Evolutionary conservation across 345 rosid genomes (phyloP).

Genomic region (Erucastrum elatum): DNA sequence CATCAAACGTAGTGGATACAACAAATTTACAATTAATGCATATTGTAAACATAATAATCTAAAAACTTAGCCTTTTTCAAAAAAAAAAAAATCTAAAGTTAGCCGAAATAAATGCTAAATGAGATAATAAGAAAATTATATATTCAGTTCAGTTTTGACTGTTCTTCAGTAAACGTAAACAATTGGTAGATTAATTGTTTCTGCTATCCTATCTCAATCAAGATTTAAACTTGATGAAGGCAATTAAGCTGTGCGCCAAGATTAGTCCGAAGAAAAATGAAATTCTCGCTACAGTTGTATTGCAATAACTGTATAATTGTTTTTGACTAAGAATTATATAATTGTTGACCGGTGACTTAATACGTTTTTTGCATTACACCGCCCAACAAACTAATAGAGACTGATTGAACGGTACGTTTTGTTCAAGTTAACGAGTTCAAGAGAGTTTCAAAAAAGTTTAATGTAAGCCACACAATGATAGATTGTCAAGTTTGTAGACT

Average conservation of each 20-base stretch:
- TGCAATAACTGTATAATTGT: background rate
- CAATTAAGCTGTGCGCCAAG: background rate
- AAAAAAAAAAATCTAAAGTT: too few species aligned
- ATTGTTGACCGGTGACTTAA: background rate
- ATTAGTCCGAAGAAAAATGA: background rate
- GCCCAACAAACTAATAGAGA: background rate
- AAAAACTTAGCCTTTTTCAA: too few species aligned
- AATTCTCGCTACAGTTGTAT: background rate
- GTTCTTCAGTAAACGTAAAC: background rate
- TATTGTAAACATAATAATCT: background rate
- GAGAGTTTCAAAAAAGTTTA: background rate
- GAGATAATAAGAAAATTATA: too few species aligned
- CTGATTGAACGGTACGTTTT: background rate
- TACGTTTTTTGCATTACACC: background rate
- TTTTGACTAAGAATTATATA: background rate
- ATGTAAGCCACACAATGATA: background rate
- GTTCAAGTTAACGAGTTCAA: background rate
- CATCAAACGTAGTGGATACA: background rate
- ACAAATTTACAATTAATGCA: background rate
- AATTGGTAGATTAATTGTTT: background rate
- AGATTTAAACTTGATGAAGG: background rate
- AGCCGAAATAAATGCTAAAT: too few species aligned
- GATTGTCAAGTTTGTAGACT: constrained; percentile 2
- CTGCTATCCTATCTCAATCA: background rate
- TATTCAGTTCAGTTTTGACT: background rate